Evolutionary conservation across 2,329 filamentous ascomycete species (phyloP).

Genomic region (Arachnopeziza araneosa): DNA sequence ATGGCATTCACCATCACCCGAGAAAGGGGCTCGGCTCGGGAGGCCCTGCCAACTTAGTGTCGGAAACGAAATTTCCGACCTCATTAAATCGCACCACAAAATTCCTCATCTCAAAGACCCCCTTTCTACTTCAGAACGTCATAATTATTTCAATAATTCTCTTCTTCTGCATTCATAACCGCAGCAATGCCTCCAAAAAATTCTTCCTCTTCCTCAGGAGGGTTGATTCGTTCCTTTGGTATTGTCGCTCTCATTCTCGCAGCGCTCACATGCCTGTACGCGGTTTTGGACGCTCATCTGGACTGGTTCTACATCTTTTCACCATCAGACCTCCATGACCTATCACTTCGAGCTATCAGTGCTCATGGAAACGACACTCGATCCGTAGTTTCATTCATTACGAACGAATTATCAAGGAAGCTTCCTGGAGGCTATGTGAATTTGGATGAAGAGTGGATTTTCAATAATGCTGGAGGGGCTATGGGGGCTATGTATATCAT

Average conservation of each 20-base stretch:
- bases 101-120: neutral
- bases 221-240: neutral
- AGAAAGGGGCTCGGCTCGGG: neutral
- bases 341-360: slow-evolving; percentile 60
- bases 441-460: slow-evolving; percentile 75
- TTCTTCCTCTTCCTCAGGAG: neutral
- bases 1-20: neutral
- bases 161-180: neutral
- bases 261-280: slow-evolving; percentile 47
- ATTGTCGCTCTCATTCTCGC: slow-evolving; percentile 49
- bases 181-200: neutral
- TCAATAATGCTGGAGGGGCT: slow-evolving; percentile 86
- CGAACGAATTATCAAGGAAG: slow-evolving; percentile 56
- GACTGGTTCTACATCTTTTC: slow-evolving; percentile 68
- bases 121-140: neutral
- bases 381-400: slow-evolving; percentile 63
- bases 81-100: neutral
- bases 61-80: neutral
- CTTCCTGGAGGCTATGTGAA: slow-evolving; percentile 51
- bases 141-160: neutral
- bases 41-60: neutral
- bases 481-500: slow-evolving; percentile 92
- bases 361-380: slow-evolving; percentile 71
- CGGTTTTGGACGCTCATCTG: slow-evolving; percentile 49
- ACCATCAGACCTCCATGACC: slow-evolving; percentile 59